Base-by-base conservation (phyloP, 371 early-diverging fungal species). In the Fennellomyces sp. region DNA sequence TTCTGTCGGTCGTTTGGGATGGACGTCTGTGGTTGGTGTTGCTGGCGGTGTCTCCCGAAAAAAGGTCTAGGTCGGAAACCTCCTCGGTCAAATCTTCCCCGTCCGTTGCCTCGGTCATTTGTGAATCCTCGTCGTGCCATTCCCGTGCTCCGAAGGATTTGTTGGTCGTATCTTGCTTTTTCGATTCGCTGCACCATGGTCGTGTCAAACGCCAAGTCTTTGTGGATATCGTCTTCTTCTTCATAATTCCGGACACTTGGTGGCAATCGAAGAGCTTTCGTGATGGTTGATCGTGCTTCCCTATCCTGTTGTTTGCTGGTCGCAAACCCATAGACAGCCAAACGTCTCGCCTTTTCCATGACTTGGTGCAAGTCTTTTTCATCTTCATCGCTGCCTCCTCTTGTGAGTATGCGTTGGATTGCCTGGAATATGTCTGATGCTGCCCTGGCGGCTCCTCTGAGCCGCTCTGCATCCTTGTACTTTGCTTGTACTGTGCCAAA, bases 221-320 rank as follows among this genome's bases (percentile, higher is more conserved):
- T 47, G 5, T 6, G 31, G 29, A 8, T 7, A 2, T 56, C 57
- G 3, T 56, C 47, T 26, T 47, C 57, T 47, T 42, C 31, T 2
- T 48, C 8, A 3, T 7, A 12, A 48, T 23, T 3, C 38, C 48
- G 49, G 15, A 51, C 31, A 13, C 23, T 45, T 17, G 41, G 56
- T 36, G 62, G 56, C n/a, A 61, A 31, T 3, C 50, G 33, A 29
- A 61, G 38, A 13, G 55, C 62, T 55, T 50, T 61, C 4, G 62
- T 31, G 4, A 48, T 48, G 1, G 21, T 50, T 7, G 19, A 3
- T 38, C 45, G 17, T 39, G 50, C 51, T 26, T 63, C 31, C 13
- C 6, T 0, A n/a, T 51, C 45, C 26, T 56, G 33, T 23, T 47
- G 54, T 47, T 60, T 60, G 42, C 36, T 52, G 13, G 54, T 53